phyloP scores from a whole-genome alignment of 495 filamentous ascomycete genomes.

The Tetracladium marchalianum region DNA sequence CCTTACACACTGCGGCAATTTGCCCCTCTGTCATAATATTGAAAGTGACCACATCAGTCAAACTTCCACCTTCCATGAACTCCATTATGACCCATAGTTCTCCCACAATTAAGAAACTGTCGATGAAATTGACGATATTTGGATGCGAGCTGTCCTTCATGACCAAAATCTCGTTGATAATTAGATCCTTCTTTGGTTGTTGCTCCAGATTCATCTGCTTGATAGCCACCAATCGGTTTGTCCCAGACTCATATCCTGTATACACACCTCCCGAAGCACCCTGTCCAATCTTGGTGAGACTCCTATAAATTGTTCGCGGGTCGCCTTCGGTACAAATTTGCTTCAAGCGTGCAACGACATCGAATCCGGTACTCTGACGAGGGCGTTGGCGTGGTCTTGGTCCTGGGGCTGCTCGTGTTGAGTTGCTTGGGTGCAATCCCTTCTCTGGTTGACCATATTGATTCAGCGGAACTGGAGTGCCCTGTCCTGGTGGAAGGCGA shows the following conservation, averaged over 20 bases:
- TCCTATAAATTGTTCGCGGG: conserved; percentile 76
- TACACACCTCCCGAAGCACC: conserved; percentile 95
- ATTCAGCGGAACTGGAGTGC: conserved; percentile 44
- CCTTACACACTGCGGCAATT: conserved; percentile 89
- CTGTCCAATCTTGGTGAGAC: conserved; percentile 91
- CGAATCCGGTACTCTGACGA: conserved; percentile 61
- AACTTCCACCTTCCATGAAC: conserved; percentile 95
- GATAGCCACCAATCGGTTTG: conserved; percentile 86
- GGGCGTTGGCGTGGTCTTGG: conserved; percentile 67
- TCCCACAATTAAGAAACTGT: conserved; percentile 79
- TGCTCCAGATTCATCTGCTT: conserved; percentile 99
- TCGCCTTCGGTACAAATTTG: conserved; percentile 85
- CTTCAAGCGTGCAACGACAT: conserved; percentile 74
- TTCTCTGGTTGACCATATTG: conserved; percentile 41
- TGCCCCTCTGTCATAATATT: conserved; percentile 98
- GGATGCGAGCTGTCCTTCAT: conserved; percentile 99
- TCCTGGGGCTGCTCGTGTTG: conserved; percentile 34
- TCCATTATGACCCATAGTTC: conserved; percentile 99
- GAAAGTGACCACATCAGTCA: conserved; percentile 97
- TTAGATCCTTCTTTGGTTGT: conserved; percentile 97
- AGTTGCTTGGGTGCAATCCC: conserved; percentile 25
- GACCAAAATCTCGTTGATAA: conserved; percentile 97
- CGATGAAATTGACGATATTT: conserved; percentile 98
- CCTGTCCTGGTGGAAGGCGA: conserved; percentile 26
- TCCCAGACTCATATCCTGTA: conserved; percentile 76